Evolutionary conservation across 2,329 filamentous ascomycete genomes (phyloP), one percentile per base, ranked within the genome.

Genomic region (Paecilomyces sp.): DNA sequence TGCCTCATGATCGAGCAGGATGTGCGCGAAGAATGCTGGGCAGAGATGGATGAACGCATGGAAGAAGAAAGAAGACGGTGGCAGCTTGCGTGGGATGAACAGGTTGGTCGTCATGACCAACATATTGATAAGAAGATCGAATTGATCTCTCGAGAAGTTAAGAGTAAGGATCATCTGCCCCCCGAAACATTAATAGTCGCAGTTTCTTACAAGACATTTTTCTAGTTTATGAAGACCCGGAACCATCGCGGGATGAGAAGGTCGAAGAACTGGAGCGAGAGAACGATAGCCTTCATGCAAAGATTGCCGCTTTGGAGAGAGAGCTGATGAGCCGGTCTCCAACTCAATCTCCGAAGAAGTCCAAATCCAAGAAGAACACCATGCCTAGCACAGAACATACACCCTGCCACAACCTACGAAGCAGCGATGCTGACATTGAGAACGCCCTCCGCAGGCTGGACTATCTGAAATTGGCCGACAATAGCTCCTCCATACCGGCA

Each of bases 71-170:
- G 90, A 72, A 82, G 84, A 9, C 82, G 90, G n/a, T 97, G 91
- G 89, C 88, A 93, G 70, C 84, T 83, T 0, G 88, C 86, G 0
- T 84, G 92, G 72, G 88, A 90, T 18, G 85, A 88, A 4, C 92
- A 97, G 72, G 70, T 78, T 58, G 92, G 95, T 66, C 84, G 86
- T 53, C 86, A 87, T 57, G 91, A 96, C 62, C 90, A 90, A 71
- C 91, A 95, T 74, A 84, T 94, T 70, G 92, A 97, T 72, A 85
- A 85, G 65, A 99, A 99, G 77, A 83, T 96, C 7, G 93, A 91
- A 61, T 82, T 91, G 24, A 76, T 90, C 34, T 83, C 85, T 58
- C 79, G 83, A 57, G 82, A 83, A 9, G 77, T 81, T 66, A 75
- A 74, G 63, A 78, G 74, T 73, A 78, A 72, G 70, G 8, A 22